Percentiles rank a stretch among this genome's conserved stretches.
Evolutionary conservation across 2,329 filamentous ascomycete species (phyloP).

Genomic region (Didymella pinodella): DNA sequence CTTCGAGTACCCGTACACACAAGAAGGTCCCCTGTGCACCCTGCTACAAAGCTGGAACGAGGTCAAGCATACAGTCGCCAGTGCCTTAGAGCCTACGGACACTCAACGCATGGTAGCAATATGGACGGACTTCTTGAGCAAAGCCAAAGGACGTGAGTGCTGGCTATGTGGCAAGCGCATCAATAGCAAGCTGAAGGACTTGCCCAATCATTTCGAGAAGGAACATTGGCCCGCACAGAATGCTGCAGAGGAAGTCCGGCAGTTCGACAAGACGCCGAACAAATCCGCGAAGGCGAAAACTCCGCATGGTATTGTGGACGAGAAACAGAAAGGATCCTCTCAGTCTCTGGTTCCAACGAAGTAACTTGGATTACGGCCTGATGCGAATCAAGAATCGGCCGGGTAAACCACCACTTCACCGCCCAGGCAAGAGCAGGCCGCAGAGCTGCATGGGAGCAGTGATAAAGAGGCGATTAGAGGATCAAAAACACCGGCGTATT

Average conservation of each 20-base stretch:
- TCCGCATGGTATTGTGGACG: not conserved
- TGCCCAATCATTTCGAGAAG: slow-evolving; percentile 23
- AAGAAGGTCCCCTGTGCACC: slow-evolving; percentile 12
- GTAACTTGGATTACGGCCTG: not conserved
- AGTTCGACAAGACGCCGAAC: not conserved
- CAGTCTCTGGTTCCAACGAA: not conserved
- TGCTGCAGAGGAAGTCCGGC: not conserved
- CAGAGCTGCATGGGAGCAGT: not conserved
- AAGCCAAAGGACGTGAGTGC: slow-evolving; percentile 17
- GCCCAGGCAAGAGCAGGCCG: not conserved
- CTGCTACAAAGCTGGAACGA: slow-evolving; percentile 26
- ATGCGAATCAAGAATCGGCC: not conserved
- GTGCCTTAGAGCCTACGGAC: slow-evolving; percentile 14
- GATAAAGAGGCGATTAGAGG: not conserved
- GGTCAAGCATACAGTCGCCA: slow-evolving; percentile 23
- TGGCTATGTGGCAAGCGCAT: slow-evolving; percentile 21
- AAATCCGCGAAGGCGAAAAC: too few species aligned
- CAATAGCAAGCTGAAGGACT: slow-evolving; percentile 12
- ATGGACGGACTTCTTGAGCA: slow-evolving; percentile 23
- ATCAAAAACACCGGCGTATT: not conserved
- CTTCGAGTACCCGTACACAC: slow-evolving; percentile 1
- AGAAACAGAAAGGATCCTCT: not conserved
- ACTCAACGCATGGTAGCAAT: slow-evolving; percentile 9
- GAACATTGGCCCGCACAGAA: slow-evolving; percentile 22
- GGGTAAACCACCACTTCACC: not conserved